A percentile compares a stretch with the other conserved stretches of the same genome.
phyloP scores from a whole-genome alignment of 2,329 filamentous ascomycete genomes.

The Aspergillus japonicus region DNA sequence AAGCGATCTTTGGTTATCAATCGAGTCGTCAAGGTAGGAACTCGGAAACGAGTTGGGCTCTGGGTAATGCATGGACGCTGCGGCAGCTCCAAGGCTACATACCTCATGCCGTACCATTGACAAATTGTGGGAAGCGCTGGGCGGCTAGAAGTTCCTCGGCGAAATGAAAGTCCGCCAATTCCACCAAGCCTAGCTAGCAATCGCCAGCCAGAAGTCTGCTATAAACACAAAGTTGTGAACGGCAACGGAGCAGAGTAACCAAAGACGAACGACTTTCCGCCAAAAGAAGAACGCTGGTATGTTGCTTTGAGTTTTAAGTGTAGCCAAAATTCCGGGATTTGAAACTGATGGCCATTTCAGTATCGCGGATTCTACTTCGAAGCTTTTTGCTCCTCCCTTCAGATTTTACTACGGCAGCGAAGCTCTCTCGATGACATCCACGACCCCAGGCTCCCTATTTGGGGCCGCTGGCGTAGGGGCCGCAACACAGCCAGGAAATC shows the following conservation, averaged over 20 bases:
- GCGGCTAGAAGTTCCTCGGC: not conserved
- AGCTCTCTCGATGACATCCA: slow-evolving; percentile 18
- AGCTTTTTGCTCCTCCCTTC: not conserved
- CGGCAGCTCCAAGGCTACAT: not conserved
- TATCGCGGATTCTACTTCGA: not conserved
- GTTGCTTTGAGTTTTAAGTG: not conserved
- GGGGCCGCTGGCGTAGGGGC: slow-evolving; percentile 28
- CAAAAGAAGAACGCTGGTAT: not conserved
- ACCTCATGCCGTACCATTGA: not conserved
- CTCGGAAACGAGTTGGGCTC: not conserved
- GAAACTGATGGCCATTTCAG: not conserved
- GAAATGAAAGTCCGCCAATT: not conserved
- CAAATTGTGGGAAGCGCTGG: not conserved
- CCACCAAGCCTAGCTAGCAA: not conserved
- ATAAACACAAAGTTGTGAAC: not conserved
- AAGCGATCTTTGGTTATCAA: not conserved
- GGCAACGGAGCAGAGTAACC: not conserved
- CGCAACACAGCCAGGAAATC: slow-evolving; percentile 28
- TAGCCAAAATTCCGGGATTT: not conserved
- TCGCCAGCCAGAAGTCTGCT: not conserved
- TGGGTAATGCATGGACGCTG: not conserved
- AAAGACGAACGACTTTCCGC: not conserved
- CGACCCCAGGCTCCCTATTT: slow-evolving; percentile 30
- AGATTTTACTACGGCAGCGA: not conserved
- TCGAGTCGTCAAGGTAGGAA: not conserved